A percentile compares a stretch with the other conserved stretches of the same genome.
Conservation (phyloP, 2,329 filamentous ascomycete genomes). For the Cercospora sp. region DNA sequence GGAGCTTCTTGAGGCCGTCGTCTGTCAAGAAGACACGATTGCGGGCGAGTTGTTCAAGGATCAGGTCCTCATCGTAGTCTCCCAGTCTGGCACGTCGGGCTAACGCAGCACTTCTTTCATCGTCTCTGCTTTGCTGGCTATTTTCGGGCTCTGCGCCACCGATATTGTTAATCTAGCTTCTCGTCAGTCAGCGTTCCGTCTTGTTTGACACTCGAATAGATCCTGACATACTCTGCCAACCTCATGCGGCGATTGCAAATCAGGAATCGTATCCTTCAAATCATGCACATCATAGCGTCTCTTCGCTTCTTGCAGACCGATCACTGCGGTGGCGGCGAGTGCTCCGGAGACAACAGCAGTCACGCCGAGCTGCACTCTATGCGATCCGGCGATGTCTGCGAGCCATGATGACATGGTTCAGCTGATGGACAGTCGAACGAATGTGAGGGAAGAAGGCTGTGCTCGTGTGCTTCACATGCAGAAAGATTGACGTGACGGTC, state of each 20-base stretch:
- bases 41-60: conserved; percentile 89
- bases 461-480: conserved; percentile 6
- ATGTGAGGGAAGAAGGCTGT: not conserved
- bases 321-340: conserved; percentile 54
- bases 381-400: conserved; percentile 47
- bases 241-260: conserved; percentile 53
- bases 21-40: conserved; percentile 89
- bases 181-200: conserved; percentile 41
- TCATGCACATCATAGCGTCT: conserved; percentile 58
- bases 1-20: conserved; percentile 75
- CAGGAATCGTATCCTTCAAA: conserved; percentile 63
- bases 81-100: conserved; percentile 62
- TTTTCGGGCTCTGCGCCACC: conserved; percentile 54
- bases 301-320: conserved; percentile 58
- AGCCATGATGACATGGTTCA: conserved; percentile 40
- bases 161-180: conserved; percentile 60
- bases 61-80: conserved; percentile 69
- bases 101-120: conserved; percentile 59
- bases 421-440: not conserved
- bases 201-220: not conserved
- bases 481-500: conserved; percentile 4
- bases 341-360: conserved; percentile 63
- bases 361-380: conserved; percentile 63
- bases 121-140: conserved; percentile 51
- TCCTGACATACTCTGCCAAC: conserved; percentile 50